These are phyloP conservation scores for Phylloporus rhodoxanthus DNA, from an alignment of 768 basidiomycete genomes.

Conservation along the genomic window DNA sequence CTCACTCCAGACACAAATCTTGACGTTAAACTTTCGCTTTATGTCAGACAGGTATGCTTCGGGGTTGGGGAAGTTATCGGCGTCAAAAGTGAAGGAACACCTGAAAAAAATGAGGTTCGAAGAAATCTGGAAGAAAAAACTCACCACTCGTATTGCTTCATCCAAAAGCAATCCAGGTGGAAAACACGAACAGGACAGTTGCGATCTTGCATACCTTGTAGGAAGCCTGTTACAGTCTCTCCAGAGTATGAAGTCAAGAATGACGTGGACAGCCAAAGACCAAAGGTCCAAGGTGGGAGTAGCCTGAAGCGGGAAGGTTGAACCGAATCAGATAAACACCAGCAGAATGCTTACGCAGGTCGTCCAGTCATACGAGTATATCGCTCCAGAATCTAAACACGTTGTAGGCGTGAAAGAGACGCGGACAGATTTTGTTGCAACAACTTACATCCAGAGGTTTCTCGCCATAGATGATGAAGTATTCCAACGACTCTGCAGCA, in stretches of 20 bases:
- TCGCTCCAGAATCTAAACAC: slow-evolving; percentile 13
- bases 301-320: slow-evolving; percentile 35
- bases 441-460: slow-evolving; percentile 48
- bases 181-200: slow-evolving; percentile 63
- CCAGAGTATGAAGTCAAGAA: slow-evolving; percentile 68
- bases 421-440: not conserved
- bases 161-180: slow-evolving; percentile 76
- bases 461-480: slow-evolving; percentile 66
- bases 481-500: slow-evolving; percentile 58
- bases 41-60: slow-evolving; percentile 56
- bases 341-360: slow-evolving; percentile 9
- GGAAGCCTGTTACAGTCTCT: slow-evolving; percentile 62
- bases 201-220: slow-evolving; percentile 64
- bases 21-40: slow-evolving; percentile 57
- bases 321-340: not conserved
- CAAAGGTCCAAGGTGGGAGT: slow-evolving; percentile 69
- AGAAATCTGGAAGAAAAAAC: slow-evolving; percentile 8
- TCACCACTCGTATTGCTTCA: slow-evolving; percentile 65
- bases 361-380: slow-evolving; percentile 20
- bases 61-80: slow-evolving; percentile 71
- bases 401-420: not conserved
- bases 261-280: slow-evolving; percentile 72
- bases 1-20: slow-evolving; percentile 69
- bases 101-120: slow-evolving; percentile 29
- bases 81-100: slow-evolving; percentile 74